Conservation (phyloP, 768 basidiomycete species). For the Agaricus blazei region DNA sequence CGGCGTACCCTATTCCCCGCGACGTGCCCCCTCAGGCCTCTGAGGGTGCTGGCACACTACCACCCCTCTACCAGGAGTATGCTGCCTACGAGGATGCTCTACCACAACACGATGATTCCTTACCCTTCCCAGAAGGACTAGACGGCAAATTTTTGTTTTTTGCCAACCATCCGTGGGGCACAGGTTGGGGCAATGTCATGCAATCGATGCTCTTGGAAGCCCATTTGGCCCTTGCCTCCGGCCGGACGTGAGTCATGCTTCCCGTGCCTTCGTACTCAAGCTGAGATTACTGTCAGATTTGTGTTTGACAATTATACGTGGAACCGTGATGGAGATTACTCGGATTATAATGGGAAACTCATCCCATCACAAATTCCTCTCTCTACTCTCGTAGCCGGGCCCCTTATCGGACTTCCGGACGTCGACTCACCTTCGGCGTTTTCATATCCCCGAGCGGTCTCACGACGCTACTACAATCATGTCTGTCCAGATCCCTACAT, state of each 20-base stretch:
- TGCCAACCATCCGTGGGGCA: constrained; percentile 41
- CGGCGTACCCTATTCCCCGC: constrained; percentile 5
- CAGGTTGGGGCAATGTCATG: constrained; percentile 61
- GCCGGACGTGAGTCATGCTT: constrained; percentile 38
- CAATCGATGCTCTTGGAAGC: constrained; percentile 53
- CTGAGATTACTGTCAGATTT: constrained; percentile 28
- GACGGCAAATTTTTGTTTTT: constrained; percentile 42
- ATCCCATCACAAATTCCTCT: constrained; percentile 53
- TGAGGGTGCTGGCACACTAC: constrained; percentile 13
- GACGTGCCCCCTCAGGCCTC: neutral
- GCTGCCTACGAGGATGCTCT: constrained; percentile 37
- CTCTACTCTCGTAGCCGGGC: constrained; percentile 48
- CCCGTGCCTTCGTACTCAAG: neutral
- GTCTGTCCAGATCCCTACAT: constrained; percentile 37
- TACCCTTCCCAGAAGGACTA: constrained; percentile 34
- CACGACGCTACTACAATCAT: constrained; percentile 36
- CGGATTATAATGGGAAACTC: constrained; percentile 40
- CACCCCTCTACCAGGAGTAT: constrained; percentile 42
- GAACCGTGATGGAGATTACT: constrained; percentile 38
- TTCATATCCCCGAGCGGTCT: constrained; percentile 38
- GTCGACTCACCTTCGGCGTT: constrained; percentile 17
- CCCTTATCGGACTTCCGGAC: constrained; percentile 11
- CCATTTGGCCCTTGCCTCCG: constrained; percentile 39
- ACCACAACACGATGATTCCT: constrained; percentile 37
- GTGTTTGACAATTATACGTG: constrained; percentile 61